These are phyloP conservation scores for Serendipita vermifera DNA, from an alignment of 768 basidiomycete genomes.

Conservation along the genomic window DNA sequence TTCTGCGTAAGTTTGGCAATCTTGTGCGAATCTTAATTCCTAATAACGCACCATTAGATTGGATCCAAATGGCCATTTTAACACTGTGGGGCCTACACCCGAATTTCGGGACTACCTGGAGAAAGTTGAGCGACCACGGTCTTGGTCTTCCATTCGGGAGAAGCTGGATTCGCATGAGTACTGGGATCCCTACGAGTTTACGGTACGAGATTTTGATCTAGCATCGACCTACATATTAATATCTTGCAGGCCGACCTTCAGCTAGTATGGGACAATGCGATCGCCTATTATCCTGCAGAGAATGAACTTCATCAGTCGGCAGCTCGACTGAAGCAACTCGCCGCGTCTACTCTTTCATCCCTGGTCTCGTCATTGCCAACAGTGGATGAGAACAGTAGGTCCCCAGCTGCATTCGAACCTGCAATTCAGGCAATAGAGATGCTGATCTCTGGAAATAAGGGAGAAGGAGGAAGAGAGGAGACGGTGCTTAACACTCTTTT, in stretches of 20 bases:
- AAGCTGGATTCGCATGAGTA: slow-evolving; percentile 79
- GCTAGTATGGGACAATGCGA: slow-evolving; percentile 76
- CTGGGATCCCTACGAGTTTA: slow-evolving; percentile 60
- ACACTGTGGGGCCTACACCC: slow-evolving; percentile 61
- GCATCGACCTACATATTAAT: neutral
- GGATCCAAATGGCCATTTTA: slow-evolving; percentile 66
- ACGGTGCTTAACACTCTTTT: neutral
- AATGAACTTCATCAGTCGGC: slow-evolving; percentile 61
- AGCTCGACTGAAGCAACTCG: slow-evolving; percentile 38
- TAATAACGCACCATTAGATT: slow-evolving; percentile 31
- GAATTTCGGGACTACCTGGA: slow-evolving; percentile 89
- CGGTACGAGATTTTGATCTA: slow-evolving; percentile 29
- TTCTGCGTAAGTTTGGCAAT: slow-evolving; percentile 38
- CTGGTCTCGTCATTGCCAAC: slow-evolving; percentile 3
- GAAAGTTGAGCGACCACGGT: slow-evolving; percentile 76
- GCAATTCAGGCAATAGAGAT: neutral
- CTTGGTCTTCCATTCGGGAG: slow-evolving; percentile 65
- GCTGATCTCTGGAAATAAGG: neutral
- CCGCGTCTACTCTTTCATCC: slow-evolving; percentile 29
- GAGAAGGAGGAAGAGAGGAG: neutral
- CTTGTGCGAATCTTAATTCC: neutral
- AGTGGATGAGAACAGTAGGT: neutral
- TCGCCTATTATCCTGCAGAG: slow-evolving; percentile 71
- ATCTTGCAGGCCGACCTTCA: slow-evolving; percentile 57
- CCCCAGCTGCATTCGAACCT: neutral